phyloP scores from a whole-genome alignment of 306 rosid genomes.

The Casuarina cunninghamiana region DNA sequence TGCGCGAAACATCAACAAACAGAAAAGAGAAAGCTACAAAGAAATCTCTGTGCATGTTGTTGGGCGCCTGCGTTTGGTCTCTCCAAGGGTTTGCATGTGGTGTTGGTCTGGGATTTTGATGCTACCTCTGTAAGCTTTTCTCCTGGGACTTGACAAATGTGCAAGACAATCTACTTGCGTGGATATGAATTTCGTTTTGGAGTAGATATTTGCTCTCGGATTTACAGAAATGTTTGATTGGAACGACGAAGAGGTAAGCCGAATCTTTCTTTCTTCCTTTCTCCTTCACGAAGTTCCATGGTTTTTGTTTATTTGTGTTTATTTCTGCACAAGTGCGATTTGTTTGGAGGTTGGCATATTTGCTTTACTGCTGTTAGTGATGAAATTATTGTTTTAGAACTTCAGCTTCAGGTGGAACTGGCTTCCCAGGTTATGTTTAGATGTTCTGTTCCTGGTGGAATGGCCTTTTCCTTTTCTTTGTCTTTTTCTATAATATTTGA shows the following conservation, averaged over 20 bases:
- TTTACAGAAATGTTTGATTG: conserved; percentile 77
- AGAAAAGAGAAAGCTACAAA: not conserved
- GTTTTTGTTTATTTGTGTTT: not conserved
- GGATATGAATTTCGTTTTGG: conserved; percentile 42
- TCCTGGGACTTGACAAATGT: conserved; percentile 62
- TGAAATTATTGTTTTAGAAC: conserved; percentile 15
- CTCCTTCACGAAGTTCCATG: not conserved
- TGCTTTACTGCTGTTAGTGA: conserved; percentile 5
- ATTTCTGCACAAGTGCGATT: not conserved
- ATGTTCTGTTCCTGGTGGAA: not conserved
- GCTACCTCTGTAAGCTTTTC: conserved; percentile 29
- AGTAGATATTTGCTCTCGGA: conserved; percentile 34
- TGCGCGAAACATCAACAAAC: not conserved
- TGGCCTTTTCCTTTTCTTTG: not conserved
- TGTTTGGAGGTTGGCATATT: not conserved
- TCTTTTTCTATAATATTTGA: not conserved
- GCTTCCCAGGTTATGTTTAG: not conserved
- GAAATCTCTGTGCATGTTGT: not conserved
- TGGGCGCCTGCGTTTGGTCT: not conserved
- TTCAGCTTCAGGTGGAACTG: conserved; percentile 19
- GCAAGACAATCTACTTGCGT: conserved; percentile 37
- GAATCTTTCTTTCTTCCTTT: not conserved
- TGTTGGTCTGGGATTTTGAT: conserved; percentile 25
- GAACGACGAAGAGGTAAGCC: conserved; percentile 78
- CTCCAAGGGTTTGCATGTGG: not conserved